Base-by-base conservation (phyloP, 345 rosid genomes). In the Mangifera indica region DNA sequence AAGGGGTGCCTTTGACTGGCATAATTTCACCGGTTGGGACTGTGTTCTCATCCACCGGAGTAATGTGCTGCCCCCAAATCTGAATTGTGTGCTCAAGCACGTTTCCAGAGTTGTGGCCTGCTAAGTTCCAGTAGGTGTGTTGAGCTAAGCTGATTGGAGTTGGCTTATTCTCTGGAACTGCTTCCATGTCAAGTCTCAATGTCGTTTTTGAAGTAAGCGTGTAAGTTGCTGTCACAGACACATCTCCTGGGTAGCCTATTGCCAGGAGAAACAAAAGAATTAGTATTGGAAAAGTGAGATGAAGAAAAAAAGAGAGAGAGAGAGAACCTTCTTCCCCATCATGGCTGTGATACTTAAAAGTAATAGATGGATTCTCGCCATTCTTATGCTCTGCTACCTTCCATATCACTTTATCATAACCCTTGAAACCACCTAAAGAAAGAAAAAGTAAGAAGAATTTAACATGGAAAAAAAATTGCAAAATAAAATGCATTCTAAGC, bases 121-220 rank as follows among this genome's bases (percentile, higher is more conserved):
- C 86, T 55, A 94, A 75, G 88, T 92, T 92, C 98, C 98, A 94
- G 80, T 95, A 95, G n/a, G 97, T 92, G 76, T 92, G 99, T 69
- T 95, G 99, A 58, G 98, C 99, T 79, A 92, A 83, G 81, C 57
- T 92, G 46, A 95, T 84, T 8, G 91, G 98, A 75, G 98, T 90
- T 26, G 92, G 88, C 81, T 85, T 89, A 76, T 83, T 86, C 78
- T 85, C 86, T 0, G 97, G 81, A 71, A 89, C 81, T 20, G 93
- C 98, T 75, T 92, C 93, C 98, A 94, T 94, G 81, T 94, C 92
- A 8, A 94, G 96, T 79, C 91, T 85, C 92, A 94, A 70, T 2
- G 92, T 81, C 0, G 88, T 87, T 51, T 74, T 81, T 74, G 98
- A 87, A 46, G 92, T 80, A 10, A 94, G 93, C 1, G 88, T 78